Evolutionary conservation across 2,329 filamentous ascomycete species (phyloP), one percentile per base, ranked within the genome.

Genomic region (Blumeria graminis): DNA sequence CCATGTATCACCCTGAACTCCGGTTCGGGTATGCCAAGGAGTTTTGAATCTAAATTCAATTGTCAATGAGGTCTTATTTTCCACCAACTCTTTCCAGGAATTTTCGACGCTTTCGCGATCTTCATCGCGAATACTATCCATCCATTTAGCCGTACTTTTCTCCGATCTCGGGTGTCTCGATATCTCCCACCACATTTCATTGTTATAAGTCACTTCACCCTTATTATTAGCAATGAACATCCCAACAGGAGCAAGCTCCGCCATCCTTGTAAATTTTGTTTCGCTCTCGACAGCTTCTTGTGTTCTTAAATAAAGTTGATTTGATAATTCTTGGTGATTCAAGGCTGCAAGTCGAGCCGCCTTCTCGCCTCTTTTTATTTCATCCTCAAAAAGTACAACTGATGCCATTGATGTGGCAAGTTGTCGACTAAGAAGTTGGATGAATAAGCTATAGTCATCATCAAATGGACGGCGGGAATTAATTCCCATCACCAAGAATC

Each of bases 391-490:
- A 1, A 92, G 68, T 0, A 89, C 83, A 0, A 89, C 85, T 0
- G 84, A 89, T 1, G 85, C 85, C 66, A 90, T 75, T 0, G 84
- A 87, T 0, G 85, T 90, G 8, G 82, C 84, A 8, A 90, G 71
- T 65, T 90, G 86, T 22, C 84, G 76, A 51, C 80, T 82, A 5
- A 90, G 69, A 0, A 90, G 72, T 62, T 84, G 80, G 39, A 90
- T 74, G 62, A 90, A 92, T 0, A 90, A 71, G 59, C 78, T 77
- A 63, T 90, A 92, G 61, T 90, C 86, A 39, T 84, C 80, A 62
- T 92, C 84, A 62, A 85, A 92, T 0, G 83, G 85, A 54, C 85
- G 74, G 45, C 84, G 73, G 1, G 86, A 84, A 64, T 93, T 93
- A 9, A 85, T 72, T 3, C 85, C 86, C 66, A 92, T 73, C 2